Evolutionary conservation across 1,284 basidiomycete genomes (phyloP), one percentile per base, ranked within the genome.

Genomic region (Pseudozyma tsukubaensis): DNA sequence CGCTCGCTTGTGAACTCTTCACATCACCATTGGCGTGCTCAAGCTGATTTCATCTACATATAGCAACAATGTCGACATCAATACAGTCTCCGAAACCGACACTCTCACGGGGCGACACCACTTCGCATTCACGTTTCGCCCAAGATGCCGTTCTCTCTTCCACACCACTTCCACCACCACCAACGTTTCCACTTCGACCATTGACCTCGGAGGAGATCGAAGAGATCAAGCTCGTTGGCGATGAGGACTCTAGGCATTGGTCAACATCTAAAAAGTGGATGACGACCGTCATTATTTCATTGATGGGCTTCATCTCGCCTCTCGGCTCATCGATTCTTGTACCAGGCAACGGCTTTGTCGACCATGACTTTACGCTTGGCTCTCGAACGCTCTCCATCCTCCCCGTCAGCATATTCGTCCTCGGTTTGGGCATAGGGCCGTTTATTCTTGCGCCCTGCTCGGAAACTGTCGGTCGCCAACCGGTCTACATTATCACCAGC

Each of bases 361-460:
- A 73, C 47, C 37, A 36, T 14, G 43, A 47, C 13, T 76, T 80
- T 45, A 19, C 50, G 10, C 55, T 82, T 6, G 44, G 29, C 29
- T 76, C 75, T 14, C 70, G 70, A 3, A 67, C 64, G 2, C 50
- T 79, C 1, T 69, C 76, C 18, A 44, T 80, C 5, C 56, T 82
- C 1, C 80, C 80, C 29, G 75, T 80, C 9, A 73, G 68, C 21
- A 39, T 80, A 24, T 82, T 78, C 40, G 74, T 80, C 16, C 45
- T 81, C 5, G 77, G 80, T n/a, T 61, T 76, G 9, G 74, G 79
- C 4, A 68, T 79, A 9, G 86, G 87, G 0, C 87, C 87, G 0
- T 87, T 87, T 73, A 40, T 87, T 10, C 86, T 87, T 51, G 85
- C 86, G 0, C 87, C 87, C 0, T 83, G 86, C 11, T 83, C 82